Percentiles rank a stretch among this genome's conserved stretches.
Evolutionary conservation across 2,329 filamentous ascomycete genomes (phyloP).

Genomic region (Ceratocystis diversiconidia): DNA sequence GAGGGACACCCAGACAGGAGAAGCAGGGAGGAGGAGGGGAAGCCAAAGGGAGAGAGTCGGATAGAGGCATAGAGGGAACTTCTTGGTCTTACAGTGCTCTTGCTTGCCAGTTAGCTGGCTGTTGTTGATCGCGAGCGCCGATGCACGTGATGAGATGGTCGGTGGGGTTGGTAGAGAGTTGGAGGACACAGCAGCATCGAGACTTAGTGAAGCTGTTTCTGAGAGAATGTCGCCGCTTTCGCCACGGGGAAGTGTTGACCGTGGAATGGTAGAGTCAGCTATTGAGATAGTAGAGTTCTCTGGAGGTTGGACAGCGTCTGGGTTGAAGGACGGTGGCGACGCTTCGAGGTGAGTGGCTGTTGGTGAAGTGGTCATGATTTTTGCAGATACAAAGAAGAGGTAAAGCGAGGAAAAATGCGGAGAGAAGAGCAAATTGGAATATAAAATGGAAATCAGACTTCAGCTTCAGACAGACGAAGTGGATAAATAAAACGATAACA

Average conservation of each 20-base stretch:
- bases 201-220: background rate
- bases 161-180: background rate
- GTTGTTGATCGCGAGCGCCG: conserved; percentile 23
- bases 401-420: background rate
- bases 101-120: conserved; percentile 75
- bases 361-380: background rate
- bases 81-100: conserved; percentile 64
- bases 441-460: background rate
- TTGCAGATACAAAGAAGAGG: background rate
- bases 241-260: background rate
- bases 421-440: background rate
- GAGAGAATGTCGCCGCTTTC: background rate
- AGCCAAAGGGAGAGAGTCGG: background rate
- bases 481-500: background rate
- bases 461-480: background rate
- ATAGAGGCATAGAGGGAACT: conserved; percentile 15
- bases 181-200: background rate
- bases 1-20: background rate
- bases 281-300: background rate
- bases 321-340: background rate
- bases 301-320: background rate
- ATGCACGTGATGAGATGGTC: conserved; percentile 21
- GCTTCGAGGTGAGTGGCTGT: background rate
- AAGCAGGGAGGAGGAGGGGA: background rate
- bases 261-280: conserved; percentile 5